Evolutionary conservation across 1,284 basidiomycete species (phyloP).

Genomic region (Ganoderma meredithae): DNA sequence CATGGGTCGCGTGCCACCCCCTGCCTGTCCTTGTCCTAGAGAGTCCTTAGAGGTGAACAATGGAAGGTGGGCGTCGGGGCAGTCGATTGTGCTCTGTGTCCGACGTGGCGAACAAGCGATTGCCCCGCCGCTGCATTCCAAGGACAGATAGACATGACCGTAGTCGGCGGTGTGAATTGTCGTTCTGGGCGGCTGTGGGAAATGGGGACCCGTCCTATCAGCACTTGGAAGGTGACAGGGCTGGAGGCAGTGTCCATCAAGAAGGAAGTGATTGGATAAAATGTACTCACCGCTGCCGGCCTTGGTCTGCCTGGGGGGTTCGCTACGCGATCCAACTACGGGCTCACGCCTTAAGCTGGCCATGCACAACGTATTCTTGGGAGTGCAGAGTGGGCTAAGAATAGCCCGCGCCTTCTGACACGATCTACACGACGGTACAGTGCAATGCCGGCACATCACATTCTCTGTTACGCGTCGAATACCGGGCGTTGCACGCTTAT

Average conservation of each 20-base stretch:
- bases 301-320: not conserved
- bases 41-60: not conserved
- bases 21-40: not conserved
- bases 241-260: not conserved
- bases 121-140: not conserved
- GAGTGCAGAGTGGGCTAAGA: not conserved
- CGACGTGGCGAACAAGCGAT: conserved; percentile 3
- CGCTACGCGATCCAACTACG: not conserved
- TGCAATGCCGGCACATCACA: conserved; percentile 6
- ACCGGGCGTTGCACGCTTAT: not conserved
- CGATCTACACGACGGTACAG: not conserved
- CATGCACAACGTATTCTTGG: conserved; percentile 1
- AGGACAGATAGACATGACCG: not conserved
- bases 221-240: not conserved
- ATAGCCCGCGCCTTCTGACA: not conserved
- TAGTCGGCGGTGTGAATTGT: not conserved
- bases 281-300: not conserved
- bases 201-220: not conserved
- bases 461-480: not conserved
- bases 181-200: not conserved
- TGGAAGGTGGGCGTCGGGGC: not conserved
- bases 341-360: not conserved
- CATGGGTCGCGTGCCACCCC: not conserved
- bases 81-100: not conserved
- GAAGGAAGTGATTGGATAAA: not conserved